These are phyloP conservation scores for Tolypocladium amazonense DNA, from an alignment of 2,329 filamentous ascomycete species.

Conservation along the genomic window DNA sequence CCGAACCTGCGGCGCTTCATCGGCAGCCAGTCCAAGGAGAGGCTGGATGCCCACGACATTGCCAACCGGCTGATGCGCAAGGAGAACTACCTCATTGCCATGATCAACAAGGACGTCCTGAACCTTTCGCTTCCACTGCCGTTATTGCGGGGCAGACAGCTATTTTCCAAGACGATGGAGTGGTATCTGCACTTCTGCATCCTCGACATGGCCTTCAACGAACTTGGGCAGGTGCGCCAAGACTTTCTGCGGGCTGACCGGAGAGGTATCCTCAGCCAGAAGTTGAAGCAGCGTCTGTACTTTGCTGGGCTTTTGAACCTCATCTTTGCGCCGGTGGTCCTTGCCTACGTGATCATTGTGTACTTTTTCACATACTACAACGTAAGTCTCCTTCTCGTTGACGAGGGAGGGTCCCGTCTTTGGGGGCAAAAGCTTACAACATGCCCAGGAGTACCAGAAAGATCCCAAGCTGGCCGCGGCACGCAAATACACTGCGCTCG, in stretches of 20 bases:
- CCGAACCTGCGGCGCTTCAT: constrained; percentile 45
- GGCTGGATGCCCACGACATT: constrained; percentile 93
- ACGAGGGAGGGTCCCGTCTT: background rate
- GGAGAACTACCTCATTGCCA: constrained; percentile 92
- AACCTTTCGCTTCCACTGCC: constrained; percentile 80
- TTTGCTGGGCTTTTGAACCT: constrained; percentile 82
- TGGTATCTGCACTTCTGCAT: constrained; percentile 89
- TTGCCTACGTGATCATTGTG: constrained; percentile 76
- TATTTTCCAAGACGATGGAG: constrained; percentile 82
- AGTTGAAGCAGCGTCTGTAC: constrained; percentile 65
- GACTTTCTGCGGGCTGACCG: constrained; percentile 78
- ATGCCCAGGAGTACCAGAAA: constrained; percentile 74
- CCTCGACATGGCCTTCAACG: constrained; percentile 88
- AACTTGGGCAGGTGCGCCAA: constrained; percentile 75
- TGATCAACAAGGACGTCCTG: constrained; percentile 94
- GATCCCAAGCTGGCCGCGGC: constrained; percentile 76
- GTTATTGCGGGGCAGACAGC: constrained; percentile 65
- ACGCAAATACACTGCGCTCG: constrained; percentile 82
- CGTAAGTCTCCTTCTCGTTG: constrained; percentile 33
- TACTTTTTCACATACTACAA: constrained; percentile 96
- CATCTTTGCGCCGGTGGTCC: constrained; percentile 74
- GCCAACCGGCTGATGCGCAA: constrained; percentile 93
- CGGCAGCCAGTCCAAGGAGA: constrained; percentile 81
- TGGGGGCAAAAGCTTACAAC: background rate
- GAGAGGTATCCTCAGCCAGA: constrained; percentile 66